A percentile compares a stretch with the other conserved stretches of the same genome.
Conservation (phyloP, 768 basidiomycete species). For the Russula sp. region DNA sequence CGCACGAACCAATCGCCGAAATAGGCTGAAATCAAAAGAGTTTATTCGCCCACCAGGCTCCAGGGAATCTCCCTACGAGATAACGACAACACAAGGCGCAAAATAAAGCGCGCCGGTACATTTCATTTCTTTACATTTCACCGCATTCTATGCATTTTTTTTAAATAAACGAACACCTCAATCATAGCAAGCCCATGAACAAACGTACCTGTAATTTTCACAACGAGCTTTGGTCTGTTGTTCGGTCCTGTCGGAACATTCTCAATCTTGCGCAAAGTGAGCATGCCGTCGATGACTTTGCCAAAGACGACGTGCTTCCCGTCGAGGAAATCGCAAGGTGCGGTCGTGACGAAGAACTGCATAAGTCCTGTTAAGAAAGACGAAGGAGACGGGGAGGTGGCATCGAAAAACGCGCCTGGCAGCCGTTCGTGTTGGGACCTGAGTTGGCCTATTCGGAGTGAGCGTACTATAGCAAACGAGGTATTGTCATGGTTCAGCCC, state of each 20-base stretch:
- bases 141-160: slow-evolving; percentile 38
- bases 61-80: neutral
- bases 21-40: neutral
- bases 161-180: neutral
- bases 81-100: neutral
- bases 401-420: slow-evolving; percentile 51
- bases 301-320: slow-evolving; percentile 94
- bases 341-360: slow-evolving; percentile 96
- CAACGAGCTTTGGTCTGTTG: slow-evolving; percentile 82
- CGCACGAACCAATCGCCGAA: too few species aligned
- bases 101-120: neutral
- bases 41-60: neutral
- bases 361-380: neutral
- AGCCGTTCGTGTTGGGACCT: slow-evolving; percentile 90
- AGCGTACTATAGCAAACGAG: neutral
- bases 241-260: slow-evolving; percentile 90
- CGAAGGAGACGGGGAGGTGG: neutral
- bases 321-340: slow-evolving; percentile 92
- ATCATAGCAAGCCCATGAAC: slow-evolving; percentile 31
- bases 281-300: slow-evolving; percentile 86
- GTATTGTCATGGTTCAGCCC: slow-evolving; percentile 24
- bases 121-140: slow-evolving; percentile 38
- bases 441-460: slow-evolving; percentile 74
- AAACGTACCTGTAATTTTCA: slow-evolving; percentile 78
- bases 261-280: slow-evolving; percentile 94